Evolutionary conservation across 2,329 filamentous ascomycete genomes (phyloP), one percentile per base, ranked within the genome.

Genomic region (Thelonectria rubi): DNA sequence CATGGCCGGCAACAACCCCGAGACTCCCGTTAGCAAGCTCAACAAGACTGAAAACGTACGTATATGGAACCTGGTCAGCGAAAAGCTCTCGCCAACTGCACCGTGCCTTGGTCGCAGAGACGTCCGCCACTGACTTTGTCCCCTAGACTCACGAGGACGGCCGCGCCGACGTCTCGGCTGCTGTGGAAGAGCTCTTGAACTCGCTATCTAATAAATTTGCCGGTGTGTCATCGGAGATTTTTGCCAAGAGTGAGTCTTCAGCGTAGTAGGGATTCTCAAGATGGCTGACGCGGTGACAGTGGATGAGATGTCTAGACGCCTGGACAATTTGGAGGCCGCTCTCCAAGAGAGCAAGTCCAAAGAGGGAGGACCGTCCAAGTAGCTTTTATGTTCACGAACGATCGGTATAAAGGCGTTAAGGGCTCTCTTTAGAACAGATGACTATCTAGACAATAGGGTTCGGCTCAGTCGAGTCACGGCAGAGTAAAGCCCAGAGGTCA

Each of bases 251-350:
- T 97, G 77, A 75, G 89, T 80, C 54, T 15, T 55, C 15, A 5
- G 9, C 1, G 42, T 6, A 9, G 9, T 15, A 4, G 12, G n/a
- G 15, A 1, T 30, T 34, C 20, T 10, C 2, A n/a, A 21, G 11
- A 8, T 9, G 47, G 21, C 65, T 74, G 15, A 72, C 62, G 3
- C 8, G 26, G n/a, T n/a, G 54, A 45, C 63, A 97, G 93, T 97
- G 91, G 94, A 97, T 73, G 93, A 97, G 65, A 97, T 97, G 93
- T 91, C 92, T 14, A 85, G 90, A 63, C 87, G 94, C 24, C 80
- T 97, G 20, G 94, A 97, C 74, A 92, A 89, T 60, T 84, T 97
- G 11, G 94, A 96, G 76, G 83, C 90, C 21, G 88, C 89, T 14
- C 82, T 96, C 46, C 83, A 86, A 70, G 83, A 85, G 40, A 84